These are phyloP conservation scores for Neurospora tetraspora DNA, from an alignment of 495 filamentous ascomycete genomes.

Conservation along the genomic window DNA sequence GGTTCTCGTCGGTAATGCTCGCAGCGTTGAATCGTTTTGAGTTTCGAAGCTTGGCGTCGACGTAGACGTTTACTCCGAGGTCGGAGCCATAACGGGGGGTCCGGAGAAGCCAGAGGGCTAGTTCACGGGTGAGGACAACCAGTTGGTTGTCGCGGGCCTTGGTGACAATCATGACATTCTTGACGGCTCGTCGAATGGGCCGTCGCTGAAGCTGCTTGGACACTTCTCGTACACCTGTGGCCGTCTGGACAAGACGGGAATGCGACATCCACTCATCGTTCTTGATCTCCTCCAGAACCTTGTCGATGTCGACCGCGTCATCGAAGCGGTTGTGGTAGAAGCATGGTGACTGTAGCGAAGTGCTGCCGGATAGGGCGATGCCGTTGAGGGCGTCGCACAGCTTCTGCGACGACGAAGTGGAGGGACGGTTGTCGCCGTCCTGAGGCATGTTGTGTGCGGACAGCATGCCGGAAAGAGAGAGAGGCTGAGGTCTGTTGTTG, in stretches of 20 bases:
- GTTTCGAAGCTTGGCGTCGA: constrained; percentile 79
- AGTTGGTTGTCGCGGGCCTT: constrained; percentile 89
- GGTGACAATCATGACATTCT: constrained; percentile 91
- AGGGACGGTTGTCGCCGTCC: constrained; percentile 33
- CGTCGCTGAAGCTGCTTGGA: constrained; percentile 84
- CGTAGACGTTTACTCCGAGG: constrained; percentile 78
- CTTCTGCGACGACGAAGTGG: constrained; percentile 46
- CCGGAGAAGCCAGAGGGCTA: constrained; percentile 75
- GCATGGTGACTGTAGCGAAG: constrained; percentile 74
- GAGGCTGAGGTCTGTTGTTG: constrained; percentile 45
- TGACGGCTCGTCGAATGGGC: constrained; percentile 78
- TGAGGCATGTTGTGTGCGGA: constrained; percentile 27
- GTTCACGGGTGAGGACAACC: constrained; percentile 73
- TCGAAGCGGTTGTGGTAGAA: constrained; percentile 97
- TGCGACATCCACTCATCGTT: constrained; percentile 88
- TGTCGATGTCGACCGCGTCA: constrained; percentile 88
- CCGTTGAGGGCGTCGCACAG: constrained; percentile 58
- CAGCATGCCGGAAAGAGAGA: constrained; percentile 46
- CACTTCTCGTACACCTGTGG: constrained; percentile 87
- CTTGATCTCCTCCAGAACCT: constrained; percentile 86
- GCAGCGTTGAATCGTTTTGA: constrained; percentile 79
- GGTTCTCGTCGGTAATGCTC: constrained; percentile 58
- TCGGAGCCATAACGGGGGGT: constrained; percentile 76
- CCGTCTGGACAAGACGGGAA: constrained; percentile 86
- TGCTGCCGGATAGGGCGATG: constrained; percentile 35